Base-by-base conservation (phyloP, 108 stramenopile species). In the Aurantiochytrium sp. region DNA sequence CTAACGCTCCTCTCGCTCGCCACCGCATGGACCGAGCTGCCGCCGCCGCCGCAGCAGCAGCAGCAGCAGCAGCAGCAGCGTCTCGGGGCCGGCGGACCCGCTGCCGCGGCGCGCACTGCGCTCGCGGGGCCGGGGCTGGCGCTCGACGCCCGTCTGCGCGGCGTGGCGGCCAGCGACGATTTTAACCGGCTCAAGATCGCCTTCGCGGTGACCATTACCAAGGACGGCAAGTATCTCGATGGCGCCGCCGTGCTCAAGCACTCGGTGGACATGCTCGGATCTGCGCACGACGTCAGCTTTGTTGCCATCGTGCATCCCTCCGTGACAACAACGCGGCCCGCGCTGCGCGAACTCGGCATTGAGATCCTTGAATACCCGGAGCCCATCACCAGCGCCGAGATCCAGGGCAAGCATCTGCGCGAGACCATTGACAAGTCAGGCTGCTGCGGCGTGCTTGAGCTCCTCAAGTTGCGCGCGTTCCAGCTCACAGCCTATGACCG, bases 211-310 rank as follows among this genome's bases (percentile, higher is more conserved):
- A 83, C 76, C 45, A 83, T 83, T 2, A 83, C 76, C 6, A 83
- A 83, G 76, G 76, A 83, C 4, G 76, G 76, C n/a, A 47, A 47
- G n/a, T 83, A 83, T 23, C 45, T 53, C 25, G 76, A 83, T 53
- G 76, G 76, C n/a, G 76, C 76, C 12, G 76, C 76, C 3, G 76
- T 83, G n/a, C 28, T 83, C 23, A 83, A 83, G 76, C 49, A 83
- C 49, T 83, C 76, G 45, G 51, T 83, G 45, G 76, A 83, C 25
- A 47, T 83, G 49, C 45, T 83, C 25, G 76, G 76, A 3, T 53
- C 49, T 8, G 49, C 45, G 6, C 51, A 83, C 51, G 76, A 83
- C 23, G 51, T 83, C n/a, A 28, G 28, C n/a, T 53, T 83, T 47
- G 76, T 83, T 12, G 76, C 76, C 51, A 83, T 83, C 51, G 76